Conservation (phyloP, 1,284 basidiomycete genomes). For the Ceratobasidium papillatum region DNA sequence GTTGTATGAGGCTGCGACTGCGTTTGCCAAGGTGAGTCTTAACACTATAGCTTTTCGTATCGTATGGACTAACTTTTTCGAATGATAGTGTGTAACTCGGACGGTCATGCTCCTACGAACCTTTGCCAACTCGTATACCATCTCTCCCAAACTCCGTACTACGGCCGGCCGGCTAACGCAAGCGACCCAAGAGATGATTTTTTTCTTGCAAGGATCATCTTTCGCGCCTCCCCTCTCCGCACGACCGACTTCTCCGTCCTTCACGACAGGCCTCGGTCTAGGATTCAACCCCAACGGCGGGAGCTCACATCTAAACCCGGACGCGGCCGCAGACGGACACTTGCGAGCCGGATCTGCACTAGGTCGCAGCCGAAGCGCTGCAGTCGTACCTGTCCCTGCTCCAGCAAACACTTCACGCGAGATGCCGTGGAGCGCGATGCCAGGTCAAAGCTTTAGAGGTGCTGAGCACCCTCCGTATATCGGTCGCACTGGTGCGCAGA, state of each 20-base stretch:
- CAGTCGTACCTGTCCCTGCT: constrained; percentile 54
- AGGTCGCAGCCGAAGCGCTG: constrained; percentile 68
- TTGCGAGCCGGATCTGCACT: constrained; percentile 55
- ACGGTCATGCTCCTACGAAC: constrained; percentile 40
- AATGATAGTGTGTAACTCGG: constrained; percentile 41
- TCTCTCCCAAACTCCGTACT: constrained; percentile 66
- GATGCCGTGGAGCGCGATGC: constrained; percentile 64
- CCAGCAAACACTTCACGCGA: constrained; percentile 56
- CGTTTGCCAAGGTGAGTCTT: constrained; percentile 65
- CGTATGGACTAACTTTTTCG: neutral
- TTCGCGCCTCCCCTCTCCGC: constrained; percentile 67
- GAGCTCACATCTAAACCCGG: neutral
- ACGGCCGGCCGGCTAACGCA: constrained; percentile 77
- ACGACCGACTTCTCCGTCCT: constrained; percentile 66
- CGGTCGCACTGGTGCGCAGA: constrained; percentile 37
- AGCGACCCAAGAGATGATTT: constrained; percentile 79
- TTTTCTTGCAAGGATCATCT: constrained; percentile 80
- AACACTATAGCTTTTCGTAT: neutral
- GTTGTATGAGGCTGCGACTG: constrained; percentile 73
- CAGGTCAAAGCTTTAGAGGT: constrained; percentile 53
- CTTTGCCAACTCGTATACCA: constrained; percentile 55
- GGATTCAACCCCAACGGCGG: constrained; percentile 36
- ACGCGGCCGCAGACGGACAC: constrained; percentile 11
- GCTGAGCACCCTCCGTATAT: constrained; percentile 36
- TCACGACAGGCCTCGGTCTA: constrained; percentile 43